Evolutionary conservation across 2,329 filamentous ascomycete genomes (phyloP).

Genomic region (Ceratocystis lukuohia): DNA sequence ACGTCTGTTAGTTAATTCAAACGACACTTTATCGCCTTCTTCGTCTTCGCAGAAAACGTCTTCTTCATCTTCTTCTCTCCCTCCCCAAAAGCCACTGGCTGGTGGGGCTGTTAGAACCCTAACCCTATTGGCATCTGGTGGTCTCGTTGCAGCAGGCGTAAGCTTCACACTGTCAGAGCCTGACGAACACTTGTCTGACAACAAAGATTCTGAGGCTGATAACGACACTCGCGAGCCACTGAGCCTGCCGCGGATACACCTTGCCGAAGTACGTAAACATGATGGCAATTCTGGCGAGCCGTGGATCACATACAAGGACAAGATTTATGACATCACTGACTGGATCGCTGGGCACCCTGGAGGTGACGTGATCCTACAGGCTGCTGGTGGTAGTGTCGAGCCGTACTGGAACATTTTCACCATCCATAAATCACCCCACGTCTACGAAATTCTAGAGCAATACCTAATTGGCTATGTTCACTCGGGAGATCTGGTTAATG

Average conservation of each 20-base stretch:
- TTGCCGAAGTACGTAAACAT: slow-evolving; percentile 40
- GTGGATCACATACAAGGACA: slow-evolving; percentile 51
- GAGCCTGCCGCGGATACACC: slow-evolving; percentile 35
- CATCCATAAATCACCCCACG: slow-evolving; percentile 53
- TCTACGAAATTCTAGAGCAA: slow-evolving; percentile 50
- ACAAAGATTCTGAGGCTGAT: neutral
- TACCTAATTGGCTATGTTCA: slow-evolving; percentile 52
- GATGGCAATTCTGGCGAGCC: slow-evolving; percentile 39
- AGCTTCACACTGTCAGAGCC: slow-evolving; percentile 15
- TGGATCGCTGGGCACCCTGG: slow-evolving; percentile 54
- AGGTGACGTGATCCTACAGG: slow-evolving; percentile 53
- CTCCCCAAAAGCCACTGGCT: neutral
- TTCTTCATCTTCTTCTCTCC: neutral
- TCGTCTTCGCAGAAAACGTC: neutral
- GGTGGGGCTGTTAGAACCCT: slow-evolving; percentile 15
- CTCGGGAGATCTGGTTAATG: slow-evolving; percentile 43
- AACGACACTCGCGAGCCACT: slow-evolving; percentile 27
- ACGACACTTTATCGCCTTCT: neutral
- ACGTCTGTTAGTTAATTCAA: neutral
- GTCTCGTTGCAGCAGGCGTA: slow-evolving; percentile 11
- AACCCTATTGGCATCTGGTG: slow-evolving; percentile 19
- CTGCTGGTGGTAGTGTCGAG: slow-evolving; percentile 51
- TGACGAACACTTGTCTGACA: neutral
- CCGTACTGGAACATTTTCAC: slow-evolving; percentile 58
- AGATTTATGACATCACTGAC: slow-evolving; percentile 58